These are phyloP conservation scores for Ophiobolus disseminans DNA, from an alignment of 2,329 filamentous ascomycete species.

Conservation along the genomic window DNA sequence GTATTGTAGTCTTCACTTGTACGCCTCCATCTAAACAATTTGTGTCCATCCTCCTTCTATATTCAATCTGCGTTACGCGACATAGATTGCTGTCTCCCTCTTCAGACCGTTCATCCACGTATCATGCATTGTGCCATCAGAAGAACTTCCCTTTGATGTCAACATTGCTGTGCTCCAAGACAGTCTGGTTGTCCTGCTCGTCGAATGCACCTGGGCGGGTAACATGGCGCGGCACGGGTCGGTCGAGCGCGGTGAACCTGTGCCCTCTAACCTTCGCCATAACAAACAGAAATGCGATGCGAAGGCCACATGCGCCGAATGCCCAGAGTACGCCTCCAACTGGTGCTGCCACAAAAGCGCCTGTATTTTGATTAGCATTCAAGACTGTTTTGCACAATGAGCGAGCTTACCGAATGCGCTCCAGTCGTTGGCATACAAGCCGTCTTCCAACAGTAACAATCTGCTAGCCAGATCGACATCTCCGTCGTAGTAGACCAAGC, in stretches of 20 bases:
- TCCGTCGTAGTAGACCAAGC: conserved; percentile 78
- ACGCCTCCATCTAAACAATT: neutral
- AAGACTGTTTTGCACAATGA: neutral
- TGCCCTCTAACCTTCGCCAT: conserved; percentile 64
- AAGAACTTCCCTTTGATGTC: conserved; percentile 44
- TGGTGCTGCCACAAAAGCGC: conserved; percentile 79
- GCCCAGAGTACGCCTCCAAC: conserved; percentile 77
- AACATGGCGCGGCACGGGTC: conserved; percentile 29
- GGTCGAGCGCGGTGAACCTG: conserved; percentile 72
- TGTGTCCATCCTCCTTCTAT: neutral
- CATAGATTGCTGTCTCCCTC: too few species aligned
- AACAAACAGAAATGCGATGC: conserved; percentile 66
- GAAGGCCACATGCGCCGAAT: conserved; percentile 65
- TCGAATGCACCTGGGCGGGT: conserved; percentile 22
- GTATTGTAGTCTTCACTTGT: neutral
- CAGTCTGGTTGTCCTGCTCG: conserved; percentile 34
- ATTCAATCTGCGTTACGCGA: too few species aligned
- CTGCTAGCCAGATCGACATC: conserved; percentile 67
- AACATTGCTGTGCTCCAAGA: conserved; percentile 30
- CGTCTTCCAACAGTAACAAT: conserved; percentile 74
- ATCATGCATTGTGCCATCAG: conserved; percentile 12
- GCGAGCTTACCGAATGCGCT: conserved; percentile 70
- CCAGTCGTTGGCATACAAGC: conserved; percentile 80
- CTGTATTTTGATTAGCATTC: conserved; percentile 30
- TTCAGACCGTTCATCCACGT: too few species aligned